Evolutionary conservation across 2,329 filamentous ascomycete species (phyloP).

Genomic region (Paraconiothyrium brasiliense): DNA sequence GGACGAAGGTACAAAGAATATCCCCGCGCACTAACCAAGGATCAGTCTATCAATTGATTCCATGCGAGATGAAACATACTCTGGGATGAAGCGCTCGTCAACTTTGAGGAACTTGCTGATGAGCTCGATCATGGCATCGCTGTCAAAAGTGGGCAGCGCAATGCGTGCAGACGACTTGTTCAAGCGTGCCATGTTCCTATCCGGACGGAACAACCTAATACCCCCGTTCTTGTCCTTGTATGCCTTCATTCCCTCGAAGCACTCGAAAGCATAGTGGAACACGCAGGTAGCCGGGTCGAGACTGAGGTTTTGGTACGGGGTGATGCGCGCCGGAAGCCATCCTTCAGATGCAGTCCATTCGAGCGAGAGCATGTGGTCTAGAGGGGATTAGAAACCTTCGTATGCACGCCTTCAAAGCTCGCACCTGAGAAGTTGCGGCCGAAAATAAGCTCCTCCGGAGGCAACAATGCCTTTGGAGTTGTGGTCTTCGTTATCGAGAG

Average conservation of each 20-base stretch:
- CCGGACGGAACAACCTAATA: slow-evolving; percentile 89
- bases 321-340: slow-evolving; percentile 85
- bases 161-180: slow-evolving; percentile 93
- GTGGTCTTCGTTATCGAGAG: slow-evolving; percentile 78
- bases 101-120: slow-evolving; percentile 81
- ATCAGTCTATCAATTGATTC: background rate
- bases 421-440: slow-evolving; percentile 89
- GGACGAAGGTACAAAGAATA: slow-evolving; percentile 96
- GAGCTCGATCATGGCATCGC: slow-evolving; percentile 77
- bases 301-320: slow-evolving; percentile 95
- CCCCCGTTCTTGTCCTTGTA: slow-evolving; percentile 86
- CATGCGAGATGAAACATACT: slow-evolving; percentile 57
- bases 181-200: slow-evolving; percentile 94
- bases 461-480: slow-evolving; percentile 76
- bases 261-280: slow-evolving; percentile 98
- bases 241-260: slow-evolving; percentile 99
- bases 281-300: slow-evolving; percentile 96
- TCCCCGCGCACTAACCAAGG: slow-evolving; percentile 65
- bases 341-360: slow-evolving; percentile 90
- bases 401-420: slow-evolving; percentile 20
- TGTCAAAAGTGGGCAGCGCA: slow-evolving; percentile 86
- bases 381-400: slow-evolving; percentile 23
- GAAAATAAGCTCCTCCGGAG: slow-evolving; percentile 86
- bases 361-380: slow-evolving; percentile 96
- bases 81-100: slow-evolving; percentile 89